A percentile compares a stretch with the other conserved stretches of the same genome.
These are phyloP conservation scores for Fraxinus quadrangulata DNA, from an alignment of 257 asterid genomes.

Conservation along the genomic window DNA sequence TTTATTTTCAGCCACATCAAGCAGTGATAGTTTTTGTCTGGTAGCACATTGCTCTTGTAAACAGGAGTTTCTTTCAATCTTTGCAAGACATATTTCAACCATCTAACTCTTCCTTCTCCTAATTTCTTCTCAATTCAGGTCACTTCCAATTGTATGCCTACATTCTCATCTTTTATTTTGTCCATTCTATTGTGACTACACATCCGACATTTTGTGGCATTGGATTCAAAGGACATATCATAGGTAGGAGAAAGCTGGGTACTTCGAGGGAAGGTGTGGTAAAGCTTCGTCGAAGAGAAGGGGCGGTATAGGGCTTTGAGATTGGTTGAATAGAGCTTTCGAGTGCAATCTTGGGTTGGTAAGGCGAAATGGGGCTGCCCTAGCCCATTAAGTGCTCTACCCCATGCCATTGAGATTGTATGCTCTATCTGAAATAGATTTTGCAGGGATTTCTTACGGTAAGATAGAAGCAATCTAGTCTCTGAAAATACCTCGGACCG, in stretches of 20 bases:
- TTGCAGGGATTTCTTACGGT: not conserved
- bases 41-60: not conserved
- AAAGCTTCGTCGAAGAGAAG: not conserved
- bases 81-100: not conserved
- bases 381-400: slow-evolving; percentile 10
- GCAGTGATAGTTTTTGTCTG: not conserved
- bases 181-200: not conserved
- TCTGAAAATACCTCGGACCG: not conserved
- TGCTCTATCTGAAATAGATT: not conserved
- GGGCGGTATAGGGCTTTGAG: not conserved
- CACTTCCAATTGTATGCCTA: not conserved
- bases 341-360: not conserved
- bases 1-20: not conserved
- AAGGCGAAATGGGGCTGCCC: not conserved
- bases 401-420: slow-evolving; percentile 5
- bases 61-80: not conserved
- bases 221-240: not conserved
- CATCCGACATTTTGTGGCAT: not conserved
- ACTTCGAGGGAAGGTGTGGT: not conserved
- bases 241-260: not conserved
- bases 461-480: not conserved
- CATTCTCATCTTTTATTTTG: not conserved
- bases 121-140: not conserved
- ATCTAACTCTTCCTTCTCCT: not conserved
- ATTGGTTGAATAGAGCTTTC: not conserved